A percentile compares a stretch with the other conserved stretches of the same genome.
Evolutionary conservation across 1,284 basidiomycete species (phyloP).

Genomic region (Ceratobasidium sp.): DNA sequence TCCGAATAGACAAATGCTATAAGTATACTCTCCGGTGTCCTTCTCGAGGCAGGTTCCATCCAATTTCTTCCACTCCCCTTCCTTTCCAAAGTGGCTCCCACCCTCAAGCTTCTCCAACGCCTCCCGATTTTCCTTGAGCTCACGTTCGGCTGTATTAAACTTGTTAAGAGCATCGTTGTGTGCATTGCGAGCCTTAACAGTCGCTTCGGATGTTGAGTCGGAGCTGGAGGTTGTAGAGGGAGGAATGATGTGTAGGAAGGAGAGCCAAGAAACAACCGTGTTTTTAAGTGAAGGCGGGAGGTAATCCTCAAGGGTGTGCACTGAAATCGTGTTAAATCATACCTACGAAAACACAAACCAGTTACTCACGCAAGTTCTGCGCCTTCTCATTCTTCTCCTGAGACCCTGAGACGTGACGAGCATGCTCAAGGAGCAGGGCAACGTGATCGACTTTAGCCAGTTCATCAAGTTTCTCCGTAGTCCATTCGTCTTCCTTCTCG

Average conservation of each 20-base stretch:
- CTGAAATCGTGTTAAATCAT: slow-evolving; percentile 55
- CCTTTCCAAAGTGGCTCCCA: slow-evolving; percentile 71
- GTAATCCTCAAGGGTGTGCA: slow-evolving; percentile 83
- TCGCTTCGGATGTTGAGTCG: slow-evolving; percentile 33
- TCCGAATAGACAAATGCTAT: slow-evolving; percentile 94
- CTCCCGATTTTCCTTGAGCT: slow-evolving; percentile 57
- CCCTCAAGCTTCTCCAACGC: slow-evolving; percentile 66
- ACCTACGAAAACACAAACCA: too few species aligned
- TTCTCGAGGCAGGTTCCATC: slow-evolving; percentile 81
- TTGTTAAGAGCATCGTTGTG: slow-evolving; percentile 53
- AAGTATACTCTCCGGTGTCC: slow-evolving; percentile 93
- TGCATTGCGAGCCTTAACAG: slow-evolving; percentile 64
- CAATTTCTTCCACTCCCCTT: slow-evolving; percentile 96
- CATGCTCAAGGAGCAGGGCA: slow-evolving; percentile 74
- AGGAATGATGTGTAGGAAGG: slow-evolving; percentile 16
- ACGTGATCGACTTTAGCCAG: slow-evolving; percentile 77
- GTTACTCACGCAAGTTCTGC: slow-evolving; percentile 61
- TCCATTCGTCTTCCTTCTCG: slow-evolving; percentile 49
- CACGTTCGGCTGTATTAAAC: slow-evolving; percentile 65
- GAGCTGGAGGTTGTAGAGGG: slow-evolving; percentile 1
- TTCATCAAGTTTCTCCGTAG: slow-evolving; percentile 63
- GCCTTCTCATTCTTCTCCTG: slow-evolving; percentile 51
- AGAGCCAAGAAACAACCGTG: slow-evolving; percentile 67
- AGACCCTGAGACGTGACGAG: slow-evolving; percentile 60
- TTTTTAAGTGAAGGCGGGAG: slow-evolving; percentile 83